Conservation (phyloP, 2,329 filamentous ascomycete genomes). For the Aspergillus sp. region DNA sequence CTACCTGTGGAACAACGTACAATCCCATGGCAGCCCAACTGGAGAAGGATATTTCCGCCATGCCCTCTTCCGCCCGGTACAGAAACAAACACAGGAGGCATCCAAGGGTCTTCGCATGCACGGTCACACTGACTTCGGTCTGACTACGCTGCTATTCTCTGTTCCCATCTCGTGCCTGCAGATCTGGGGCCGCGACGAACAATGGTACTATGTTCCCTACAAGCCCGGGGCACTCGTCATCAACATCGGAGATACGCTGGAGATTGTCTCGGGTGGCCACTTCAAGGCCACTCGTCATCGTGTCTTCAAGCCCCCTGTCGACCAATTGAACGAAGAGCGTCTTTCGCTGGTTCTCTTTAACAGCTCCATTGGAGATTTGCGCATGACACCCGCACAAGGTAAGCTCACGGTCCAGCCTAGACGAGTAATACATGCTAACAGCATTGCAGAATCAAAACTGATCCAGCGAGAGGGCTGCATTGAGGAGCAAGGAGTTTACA, state of each 20-base stretch:
- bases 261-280: slow-evolving; percentile 49
- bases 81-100: slow-evolving; percentile 37
- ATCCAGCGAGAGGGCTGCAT: slow-evolving; percentile 47
- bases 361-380: slow-evolving; percentile 46
- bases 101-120: slow-evolving; percentile 42
- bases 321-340: slow-evolving; percentile 30
- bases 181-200: slow-evolving; percentile 44
- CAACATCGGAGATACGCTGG: slow-evolving; percentile 49
- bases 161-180: slow-evolving; percentile 50
- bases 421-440: background rate
- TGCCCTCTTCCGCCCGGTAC: slow-evolving; percentile 42
- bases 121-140: slow-evolving; percentile 51
- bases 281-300: slow-evolving; percentile 49
- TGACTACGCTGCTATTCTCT: slow-evolving; percentile 48
- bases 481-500: slow-evolving; percentile 46
- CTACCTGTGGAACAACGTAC: slow-evolving; percentile 47
- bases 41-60: slow-evolving; percentile 51
- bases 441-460: slow-evolving; percentile 32
- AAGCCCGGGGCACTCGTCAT: slow-evolving; percentile 50
- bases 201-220: slow-evolving; percentile 48
- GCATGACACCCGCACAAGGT: slow-evolving; percentile 43
- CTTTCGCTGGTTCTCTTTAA: slow-evolving; percentile 46
- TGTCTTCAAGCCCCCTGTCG: slow-evolving; percentile 44
- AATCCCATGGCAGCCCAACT: slow-evolving; percentile 43
- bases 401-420: background rate